Evolutionary conservation across 176 grass and related monocot genomes (phyloP).

Genomic region (Bolboschoenus planiculmis): DNA sequence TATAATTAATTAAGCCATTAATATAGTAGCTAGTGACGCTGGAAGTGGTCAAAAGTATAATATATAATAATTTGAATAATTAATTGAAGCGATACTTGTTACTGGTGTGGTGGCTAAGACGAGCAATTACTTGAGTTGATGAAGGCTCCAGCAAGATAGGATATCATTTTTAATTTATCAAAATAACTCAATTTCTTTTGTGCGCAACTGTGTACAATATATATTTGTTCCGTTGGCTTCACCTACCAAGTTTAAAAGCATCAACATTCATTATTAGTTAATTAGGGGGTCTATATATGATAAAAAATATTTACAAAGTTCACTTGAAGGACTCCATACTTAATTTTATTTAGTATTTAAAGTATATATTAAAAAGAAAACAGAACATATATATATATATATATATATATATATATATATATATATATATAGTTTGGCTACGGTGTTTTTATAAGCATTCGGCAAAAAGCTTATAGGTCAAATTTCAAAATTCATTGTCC

Average conservation of each 20-base stretch:
- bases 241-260: slow-evolving; percentile 8
- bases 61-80: slow-evolving; percentile 6
- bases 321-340: no score
- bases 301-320: background rate
- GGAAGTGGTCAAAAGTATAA: background rate
- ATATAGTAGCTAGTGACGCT: background rate
- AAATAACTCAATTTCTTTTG: background rate
- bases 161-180: background rate
- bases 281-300: background rate
- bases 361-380: no score
- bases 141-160: background rate
- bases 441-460: no score
- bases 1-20: background rate
- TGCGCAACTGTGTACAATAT: background rate
- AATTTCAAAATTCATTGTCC: no score
- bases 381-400: no score
- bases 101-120: background rate
- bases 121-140: background rate
- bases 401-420: no score
- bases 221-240: background rate
- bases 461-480: no score
- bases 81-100: no score
- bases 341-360: no score
- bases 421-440: no score
- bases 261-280: background rate